Percentiles rank a stretch among this genome's conserved stretches.
These are phyloP conservation scores for Dalbergia cultrata DNA, from an alignment of 306 rosid species.

Conservation along the genomic window DNA sequence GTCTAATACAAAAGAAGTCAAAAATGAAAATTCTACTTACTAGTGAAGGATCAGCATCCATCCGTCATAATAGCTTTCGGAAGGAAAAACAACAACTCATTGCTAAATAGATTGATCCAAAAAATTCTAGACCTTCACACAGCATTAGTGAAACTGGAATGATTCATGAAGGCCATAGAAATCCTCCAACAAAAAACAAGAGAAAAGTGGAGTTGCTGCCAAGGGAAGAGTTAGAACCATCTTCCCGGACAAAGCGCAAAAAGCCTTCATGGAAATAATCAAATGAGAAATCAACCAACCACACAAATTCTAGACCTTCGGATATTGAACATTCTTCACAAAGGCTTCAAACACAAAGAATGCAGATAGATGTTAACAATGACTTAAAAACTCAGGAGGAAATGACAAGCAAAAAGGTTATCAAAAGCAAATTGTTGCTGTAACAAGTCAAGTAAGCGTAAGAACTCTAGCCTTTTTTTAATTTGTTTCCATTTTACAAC, in stretches of 20 bases:
- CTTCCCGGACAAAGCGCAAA: conserved; percentile 42
- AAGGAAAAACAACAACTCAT: conserved; percentile 40
- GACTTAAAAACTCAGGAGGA: not conserved
- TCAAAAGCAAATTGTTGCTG: conserved; percentile 39
- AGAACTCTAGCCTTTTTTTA: not conserved
- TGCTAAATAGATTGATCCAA: not conserved
- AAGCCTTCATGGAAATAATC: conserved; percentile 21
- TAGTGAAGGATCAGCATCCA: conserved; percentile 40
- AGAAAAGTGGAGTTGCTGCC: conserved; percentile 41
- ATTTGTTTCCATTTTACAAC: not conserved
- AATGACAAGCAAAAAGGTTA: not conserved
- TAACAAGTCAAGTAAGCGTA: conserved; percentile 45
- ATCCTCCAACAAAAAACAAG: conserved; percentile 36
- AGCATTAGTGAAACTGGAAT: conserved; percentile 34
- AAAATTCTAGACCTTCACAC: not conserved
- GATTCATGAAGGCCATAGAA: conserved; percentile 49
- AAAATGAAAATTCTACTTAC: conserved; percentile 40
- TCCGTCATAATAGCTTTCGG: conserved; percentile 36
- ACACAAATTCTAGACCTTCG: not conserved
- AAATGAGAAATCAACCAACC: not conserved
- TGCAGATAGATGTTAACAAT: conserved; percentile 40
- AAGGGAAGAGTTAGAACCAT: conserved; percentile 33
- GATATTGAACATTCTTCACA: conserved; percentile 31
- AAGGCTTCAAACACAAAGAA: conserved; percentile 37
- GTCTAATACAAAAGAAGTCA: conserved; percentile 33